phyloP scores from a whole-genome alignment of 2,329 filamentous ascomycete species.

The Rutstroemia sp. region DNA sequence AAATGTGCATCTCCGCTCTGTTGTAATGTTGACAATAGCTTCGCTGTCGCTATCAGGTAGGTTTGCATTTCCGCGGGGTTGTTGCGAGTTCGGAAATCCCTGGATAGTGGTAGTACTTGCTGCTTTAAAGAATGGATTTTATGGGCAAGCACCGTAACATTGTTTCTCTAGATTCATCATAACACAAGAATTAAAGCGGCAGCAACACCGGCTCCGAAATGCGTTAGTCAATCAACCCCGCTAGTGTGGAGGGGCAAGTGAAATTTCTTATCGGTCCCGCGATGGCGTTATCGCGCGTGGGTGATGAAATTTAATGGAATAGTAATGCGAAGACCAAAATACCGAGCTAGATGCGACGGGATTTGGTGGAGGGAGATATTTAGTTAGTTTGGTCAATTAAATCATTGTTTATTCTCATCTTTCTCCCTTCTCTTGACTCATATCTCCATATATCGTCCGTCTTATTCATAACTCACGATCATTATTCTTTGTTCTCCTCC shows the following conservation, averaged over 20 bases:
- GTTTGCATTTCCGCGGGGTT: too few relatives aligned
- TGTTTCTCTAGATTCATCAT: too few relatives aligned
- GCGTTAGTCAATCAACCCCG: too few relatives aligned
- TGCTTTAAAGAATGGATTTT: too few relatives aligned
- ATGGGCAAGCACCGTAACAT: too few relatives aligned
- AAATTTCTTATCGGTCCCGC: constrained; percentile 11
- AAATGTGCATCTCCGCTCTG: too few relatives aligned
- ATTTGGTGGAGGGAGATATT: background rate
- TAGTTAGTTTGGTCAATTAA: background rate
- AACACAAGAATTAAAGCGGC: too few relatives aligned
- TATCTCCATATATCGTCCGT: background rate
- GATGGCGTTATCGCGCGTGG: background rate
- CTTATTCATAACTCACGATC: background rate
- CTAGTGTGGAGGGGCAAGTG: constrained; percentile 2
- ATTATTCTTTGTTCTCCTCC: background rate
- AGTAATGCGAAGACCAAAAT: background rate
- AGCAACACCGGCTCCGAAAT: too few relatives aligned
- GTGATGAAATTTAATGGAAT: background rate
- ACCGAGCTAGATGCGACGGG: background rate
- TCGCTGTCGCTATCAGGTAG: too few relatives aligned
- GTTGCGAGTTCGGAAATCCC: too few relatives aligned
- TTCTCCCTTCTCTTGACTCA: background rate
- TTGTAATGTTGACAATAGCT: too few relatives aligned
- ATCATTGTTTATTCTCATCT: background rate
- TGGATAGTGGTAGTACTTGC: too few relatives aligned